Base-by-base conservation (phyloP, 1,284 basidiomycete genomes). In the Fistulinella cinereoalba region DNA sequence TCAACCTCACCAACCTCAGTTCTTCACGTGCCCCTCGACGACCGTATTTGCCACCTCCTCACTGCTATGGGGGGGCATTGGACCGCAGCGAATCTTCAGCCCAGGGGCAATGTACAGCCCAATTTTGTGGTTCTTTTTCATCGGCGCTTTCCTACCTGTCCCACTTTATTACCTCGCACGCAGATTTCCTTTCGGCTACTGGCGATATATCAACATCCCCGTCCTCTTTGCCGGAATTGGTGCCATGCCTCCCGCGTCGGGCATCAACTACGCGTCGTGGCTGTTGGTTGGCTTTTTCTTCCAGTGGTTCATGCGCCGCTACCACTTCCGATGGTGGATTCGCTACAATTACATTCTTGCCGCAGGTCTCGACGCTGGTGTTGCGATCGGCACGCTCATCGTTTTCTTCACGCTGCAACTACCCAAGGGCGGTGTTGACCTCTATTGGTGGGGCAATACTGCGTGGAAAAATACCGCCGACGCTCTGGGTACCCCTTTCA, bases 121-220 rank as follows among this genome's bases (percentile, higher is more conserved):
- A n/a, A n/a, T n/a, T n/a, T n/a, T 71, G 44, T 78, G 75, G 72
- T 79, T 79, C 65, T 83, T 83, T 76, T 70, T 81, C 41, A 54
- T 79, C 41, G 81, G 81, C 19, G 69, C 74, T 18, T n/a, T n/a
- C n/a, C n/a, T n/a, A n/a, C n/a, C n/a, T n/a, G n/a, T n/a, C n/a
- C n/a, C n/a, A n/a, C n/a, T n/a, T n/a, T n/a, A n/a, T n/a, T n/a
- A n/a, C n/a, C n/a, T n/a, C n/a, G n/a, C n/a, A n/a, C n/a, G n/a
- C n/a, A n/a, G n/a, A n/a, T n/a, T n/a, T n/a, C n/a, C n/a, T n/a
- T n/a, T n/a, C n/a, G n/a, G n/a, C n/a, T n/a, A n/a, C n/a, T n/a
- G n/a, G n/a, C n/a, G n/a, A n/a, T n/a, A n/a, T n/a, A n/a, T n/a
- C 34, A 71, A 69, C 60, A 71, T 73, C 60, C 76, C 75, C 3